Evolutionary conservation across 495 filamentous ascomycete species (phyloP).

Genomic region (Sabuloglossum arenarium): DNA sequence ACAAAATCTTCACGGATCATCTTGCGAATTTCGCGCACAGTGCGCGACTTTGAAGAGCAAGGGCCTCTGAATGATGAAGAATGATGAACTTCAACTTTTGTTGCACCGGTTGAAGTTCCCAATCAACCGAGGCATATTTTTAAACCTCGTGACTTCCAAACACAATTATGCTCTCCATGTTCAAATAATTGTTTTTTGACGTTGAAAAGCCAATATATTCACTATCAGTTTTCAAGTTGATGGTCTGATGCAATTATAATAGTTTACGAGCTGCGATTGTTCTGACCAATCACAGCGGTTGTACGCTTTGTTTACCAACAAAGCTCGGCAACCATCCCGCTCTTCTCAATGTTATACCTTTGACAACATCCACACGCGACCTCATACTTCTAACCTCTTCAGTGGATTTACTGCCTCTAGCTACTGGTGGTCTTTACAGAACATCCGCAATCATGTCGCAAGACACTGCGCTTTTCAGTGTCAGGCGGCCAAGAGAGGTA

Average conservation of each 20-base stretch:
- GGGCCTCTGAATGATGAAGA: neutral
- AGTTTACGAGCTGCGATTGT: neutral
- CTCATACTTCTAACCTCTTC: neutral
- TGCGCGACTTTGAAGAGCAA: neutral
- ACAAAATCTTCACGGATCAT: conserved; percentile 65
- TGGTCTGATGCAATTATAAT: neutral
- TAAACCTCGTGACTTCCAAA: too few species aligned
- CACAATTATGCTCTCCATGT: neutral
- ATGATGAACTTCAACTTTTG: too few species aligned
- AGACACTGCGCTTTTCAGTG: conserved; percentile 53
- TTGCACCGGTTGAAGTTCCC: too few species aligned
- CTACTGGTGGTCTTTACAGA: neutral
- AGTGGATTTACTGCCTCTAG: neutral
- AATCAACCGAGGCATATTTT: too few species aligned
- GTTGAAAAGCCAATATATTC: neutral
- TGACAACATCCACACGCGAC: neutral
- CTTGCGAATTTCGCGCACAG: neutral
- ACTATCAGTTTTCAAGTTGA: neutral
- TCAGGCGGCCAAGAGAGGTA: conserved; percentile 55
- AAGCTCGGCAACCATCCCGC: neutral
- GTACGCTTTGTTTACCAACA: conserved; percentile 3
- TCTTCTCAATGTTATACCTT: neutral
- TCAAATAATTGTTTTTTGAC: neutral
- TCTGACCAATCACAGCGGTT: neutral
- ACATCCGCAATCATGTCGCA: conserved; percentile 38